phyloP scores from a whole-genome alignment of 73 alveolate genomes.

The Symbiodinium pilosum region DNA sequence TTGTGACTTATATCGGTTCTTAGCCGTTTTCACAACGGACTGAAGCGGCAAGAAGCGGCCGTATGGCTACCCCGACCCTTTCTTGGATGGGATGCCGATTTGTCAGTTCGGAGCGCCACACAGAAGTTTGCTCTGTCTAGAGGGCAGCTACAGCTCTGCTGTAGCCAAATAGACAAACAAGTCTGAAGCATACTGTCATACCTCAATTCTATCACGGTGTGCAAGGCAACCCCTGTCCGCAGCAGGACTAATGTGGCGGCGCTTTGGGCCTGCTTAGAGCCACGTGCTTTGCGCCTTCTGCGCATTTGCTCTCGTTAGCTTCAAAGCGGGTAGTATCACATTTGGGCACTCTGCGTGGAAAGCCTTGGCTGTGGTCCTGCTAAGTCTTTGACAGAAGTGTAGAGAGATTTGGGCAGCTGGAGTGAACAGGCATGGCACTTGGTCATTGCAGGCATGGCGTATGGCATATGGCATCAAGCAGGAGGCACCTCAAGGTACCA shows the following conservation, averaged over 20 bases:
- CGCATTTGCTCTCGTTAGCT: too few species aligned
- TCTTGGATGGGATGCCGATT: not conserved
- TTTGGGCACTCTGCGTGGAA: not conserved
- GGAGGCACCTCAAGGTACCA: too few species aligned
- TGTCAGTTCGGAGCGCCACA: not conserved
- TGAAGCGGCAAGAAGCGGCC: not conserved
- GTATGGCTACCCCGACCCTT: not conserved
- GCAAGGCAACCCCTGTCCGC: too few species aligned
- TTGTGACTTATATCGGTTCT: not conserved
- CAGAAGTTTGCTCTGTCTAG: not conserved
- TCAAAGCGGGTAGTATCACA: too few species aligned
- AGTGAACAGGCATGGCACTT: not conserved
- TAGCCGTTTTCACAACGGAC: not conserved
- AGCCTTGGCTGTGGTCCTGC: conserved; percentile 12
- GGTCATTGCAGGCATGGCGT: not conserved
- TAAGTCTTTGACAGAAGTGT: not conserved
- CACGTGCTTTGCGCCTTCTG: not conserved
- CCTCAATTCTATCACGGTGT: too few species aligned
- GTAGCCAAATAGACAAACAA: too few species aligned
- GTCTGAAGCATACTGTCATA: too few species aligned
- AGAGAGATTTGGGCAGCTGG: not conserved
- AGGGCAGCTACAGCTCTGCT: too few species aligned
- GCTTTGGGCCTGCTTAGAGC: not conserved
- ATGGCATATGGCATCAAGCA: too few species aligned
- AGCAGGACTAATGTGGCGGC: not conserved